Conservation (phyloP, 2,329 filamentous ascomycete species). For the Aspergillaceae sp. region DNA sequence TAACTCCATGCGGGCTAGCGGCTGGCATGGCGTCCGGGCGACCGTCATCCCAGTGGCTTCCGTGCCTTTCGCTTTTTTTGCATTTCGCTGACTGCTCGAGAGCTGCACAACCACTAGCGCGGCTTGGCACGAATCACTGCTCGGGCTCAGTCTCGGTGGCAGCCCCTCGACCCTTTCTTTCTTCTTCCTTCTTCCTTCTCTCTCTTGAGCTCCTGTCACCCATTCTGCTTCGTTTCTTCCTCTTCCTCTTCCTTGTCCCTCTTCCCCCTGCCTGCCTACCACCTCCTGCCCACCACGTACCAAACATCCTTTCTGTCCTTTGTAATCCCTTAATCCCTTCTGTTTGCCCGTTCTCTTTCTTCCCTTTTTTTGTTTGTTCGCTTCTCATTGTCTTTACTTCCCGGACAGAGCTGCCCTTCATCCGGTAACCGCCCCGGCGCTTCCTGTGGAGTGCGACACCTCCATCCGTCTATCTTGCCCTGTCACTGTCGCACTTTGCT, state of each 20-base stretch:
- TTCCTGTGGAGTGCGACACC: too few species aligned
- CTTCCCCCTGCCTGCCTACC: constrained; percentile 5
- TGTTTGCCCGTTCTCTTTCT: constrained; percentile 5
- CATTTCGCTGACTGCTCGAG: constrained; percentile 19
- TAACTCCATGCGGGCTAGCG: constrained; percentile 20
- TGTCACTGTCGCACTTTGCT: neutral
- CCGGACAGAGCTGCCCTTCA: too few species aligned
- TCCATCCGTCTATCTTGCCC: too few species aligned
- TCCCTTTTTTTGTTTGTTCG: neutral
- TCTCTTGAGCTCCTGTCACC: constrained; percentile 4
- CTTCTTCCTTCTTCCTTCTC: constrained; percentile 3
- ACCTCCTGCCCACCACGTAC: constrained; percentile 6
- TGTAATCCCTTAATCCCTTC: neutral
- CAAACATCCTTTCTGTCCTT: neutral
- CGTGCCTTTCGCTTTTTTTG: constrained; percentile 17
- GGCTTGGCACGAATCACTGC: constrained; percentile 23
- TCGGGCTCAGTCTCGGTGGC: constrained; percentile 13
- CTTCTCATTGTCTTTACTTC: too few species aligned
- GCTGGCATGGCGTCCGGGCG: constrained; percentile 18
- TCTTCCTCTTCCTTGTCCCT: constrained; percentile 6
- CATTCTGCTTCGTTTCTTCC: constrained; percentile 7
- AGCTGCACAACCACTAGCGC: constrained; percentile 30
- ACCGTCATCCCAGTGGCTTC: constrained; percentile 10
- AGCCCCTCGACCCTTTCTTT: constrained; percentile 23
- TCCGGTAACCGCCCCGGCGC: too few species aligned